Evolutionary conservation across 106 monocot genomes (phyloP), one percentile per base, ranked within the genome.

Genomic region (Triglochin maritima): DNA sequence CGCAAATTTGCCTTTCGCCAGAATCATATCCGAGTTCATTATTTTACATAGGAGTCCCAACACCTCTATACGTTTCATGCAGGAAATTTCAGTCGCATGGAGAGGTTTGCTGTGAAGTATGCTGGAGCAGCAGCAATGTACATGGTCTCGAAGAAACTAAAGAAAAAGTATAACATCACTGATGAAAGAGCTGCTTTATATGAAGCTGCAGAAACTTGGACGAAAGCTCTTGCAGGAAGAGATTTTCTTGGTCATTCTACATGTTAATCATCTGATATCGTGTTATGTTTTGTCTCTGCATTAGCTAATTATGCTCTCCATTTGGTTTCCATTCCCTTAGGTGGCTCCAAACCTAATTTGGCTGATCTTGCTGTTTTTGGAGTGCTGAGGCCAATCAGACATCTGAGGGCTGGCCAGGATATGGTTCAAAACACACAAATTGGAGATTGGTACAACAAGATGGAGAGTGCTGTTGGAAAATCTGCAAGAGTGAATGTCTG

Each of bases 331-430:
- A 12, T 14, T 66, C 17, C 17, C 52, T 52, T 8, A 96, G 95
- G 95, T 60, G 90, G 90, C 4, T 76, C 79, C 9, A 87, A 85
- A 57, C 95, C 95, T 29, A 96, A 96, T 68, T 74, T 96, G 66
- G 95, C 95, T n/a, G 96, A 91, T 71, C 79, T 96, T 71, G 90
- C 96, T n/a, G 87, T 90, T 43, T 96, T 88, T 68, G 96, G 96
- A 43, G 87, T 91, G 60, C 69, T 96, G 49, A 75, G 90, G 78
- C 88, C 96, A 16, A 87, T 96, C 56, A 77, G 87, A 60, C 76
- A 96, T 55, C 76, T 96, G 29, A 79, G 60, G 61, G 62, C 95
- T 59, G 95, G 95, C 15, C 87, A 55, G 71, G 95, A 96, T 60
- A 88, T 96, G 90, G 86, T 88, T 61, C 85, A 82, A 60, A 80